Base-by-base conservation (phyloP, 1,139 yeast species). In the Diutina scorzettiae region DNA sequence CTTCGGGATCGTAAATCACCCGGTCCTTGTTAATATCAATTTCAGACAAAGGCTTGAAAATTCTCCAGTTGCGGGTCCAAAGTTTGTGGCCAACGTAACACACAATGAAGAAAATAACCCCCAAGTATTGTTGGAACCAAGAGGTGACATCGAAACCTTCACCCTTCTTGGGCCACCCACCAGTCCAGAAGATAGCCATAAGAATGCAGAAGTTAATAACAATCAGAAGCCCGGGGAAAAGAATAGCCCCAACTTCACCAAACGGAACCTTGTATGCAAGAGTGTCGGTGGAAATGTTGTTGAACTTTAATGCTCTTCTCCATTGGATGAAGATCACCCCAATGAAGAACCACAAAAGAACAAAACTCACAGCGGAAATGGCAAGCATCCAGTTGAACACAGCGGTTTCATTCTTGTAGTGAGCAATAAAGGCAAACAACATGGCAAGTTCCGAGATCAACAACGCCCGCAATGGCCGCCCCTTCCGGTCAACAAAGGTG, bases 301-400 rank as follows among this genome's bases (percentile, higher is more conserved):
- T 56, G 50, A 57, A 53, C 45, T 54, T 60, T 52, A 67, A 62
- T 0, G 67, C 71, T n/a, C 57, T 54, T 53, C 72, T 58, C 53
- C 67, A 67, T 49, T 72, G 56, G 42, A 66, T 55, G 47, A 66
- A 71, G 42, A 69, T 64, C 37, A 62, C 45, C 48, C 71, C 65
- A 47, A 67, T 65, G 41, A 64, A 60, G 23, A 61, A 56, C 73
- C 73, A 67, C 34, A 67, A 64, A 48, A 67, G 62, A 32, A 67
- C 60, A 46, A 64, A 66, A 8, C 70, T 63, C 44, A 67, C 54
- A 17, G 70, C 73, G 43, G 69, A 64, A 45, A 67, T 62, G 24
- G 71, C 62, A 53, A 67, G 60, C 44, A 67, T 58, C 70, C 71
- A 67, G 46, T 59, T 58, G 56, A 67, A 67, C 9, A 67, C 71